Conservation (phyloP, 2,329 filamentous ascomycete species). For the Trichoderma simmonsii region DNA sequence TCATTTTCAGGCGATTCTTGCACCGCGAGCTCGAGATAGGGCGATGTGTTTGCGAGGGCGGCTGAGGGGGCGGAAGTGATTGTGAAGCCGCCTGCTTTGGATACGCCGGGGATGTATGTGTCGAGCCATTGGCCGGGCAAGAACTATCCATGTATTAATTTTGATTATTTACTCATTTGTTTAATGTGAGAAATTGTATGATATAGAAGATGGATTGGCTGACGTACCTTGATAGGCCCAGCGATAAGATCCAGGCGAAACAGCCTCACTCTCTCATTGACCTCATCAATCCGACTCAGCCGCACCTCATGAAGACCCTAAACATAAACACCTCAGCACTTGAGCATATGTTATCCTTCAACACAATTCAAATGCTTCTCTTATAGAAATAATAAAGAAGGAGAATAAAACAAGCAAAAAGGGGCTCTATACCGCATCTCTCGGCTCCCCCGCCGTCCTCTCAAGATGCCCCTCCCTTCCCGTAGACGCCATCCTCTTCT, state of each 20-base stretch:
- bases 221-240: constrained; percentile 45
- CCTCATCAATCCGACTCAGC: constrained; percentile 57
- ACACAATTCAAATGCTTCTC: too few relatives aligned
- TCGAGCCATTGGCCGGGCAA: constrained; percentile 87
- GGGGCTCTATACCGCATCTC: constrained; percentile 49
- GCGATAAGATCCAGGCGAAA: constrained; percentile 60
- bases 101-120: constrained; percentile 66
- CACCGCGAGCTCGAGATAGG: constrained; percentile 74
- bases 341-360: neutral
- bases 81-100: constrained; percentile 80
- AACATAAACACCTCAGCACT: neutral
- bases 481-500: neutral
- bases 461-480: constrained; percentile 14
- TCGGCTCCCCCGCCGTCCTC: constrained; percentile 66
- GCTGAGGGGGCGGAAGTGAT: constrained; percentile 72
- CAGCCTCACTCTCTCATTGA: constrained; percentile 67
- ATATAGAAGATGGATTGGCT: neutral
- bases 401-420: neutral
- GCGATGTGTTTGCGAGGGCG: constrained; percentile 38
- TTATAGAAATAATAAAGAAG: neutral
- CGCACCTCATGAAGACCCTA: constrained; percentile 59
- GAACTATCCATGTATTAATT: constrained; percentile 49
- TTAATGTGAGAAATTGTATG: neutral
- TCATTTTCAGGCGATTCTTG: constrained; percentile 69
- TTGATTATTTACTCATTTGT: neutral